phyloP scores from a whole-genome alignment of 2,329 filamentous ascomycete species.

The Penicillium sp. region DNA sequence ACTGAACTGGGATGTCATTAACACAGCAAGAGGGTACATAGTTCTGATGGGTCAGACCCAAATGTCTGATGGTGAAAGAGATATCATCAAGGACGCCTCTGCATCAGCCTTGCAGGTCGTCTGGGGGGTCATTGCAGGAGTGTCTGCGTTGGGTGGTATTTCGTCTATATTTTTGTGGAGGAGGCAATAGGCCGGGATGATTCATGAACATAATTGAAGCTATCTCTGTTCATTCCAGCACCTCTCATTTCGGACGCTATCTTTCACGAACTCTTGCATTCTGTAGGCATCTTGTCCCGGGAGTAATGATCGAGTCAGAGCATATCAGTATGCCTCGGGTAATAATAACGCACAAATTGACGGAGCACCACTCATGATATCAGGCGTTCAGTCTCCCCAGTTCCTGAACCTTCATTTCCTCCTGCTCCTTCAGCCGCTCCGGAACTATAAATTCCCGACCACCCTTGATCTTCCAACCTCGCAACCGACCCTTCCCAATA shows the following conservation, averaged over 20 bases:
- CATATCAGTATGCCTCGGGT: not conserved
- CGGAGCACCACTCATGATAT: not conserved
- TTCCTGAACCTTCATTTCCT: slow-evolving; percentile 33
- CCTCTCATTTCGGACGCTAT: not conserved
- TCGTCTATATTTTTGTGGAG: slow-evolving; percentile 22
- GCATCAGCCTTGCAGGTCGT: slow-evolving; percentile 23
- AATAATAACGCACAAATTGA: not conserved
- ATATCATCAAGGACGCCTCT: slow-evolving; percentile 15
- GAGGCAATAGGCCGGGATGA: not conserved
- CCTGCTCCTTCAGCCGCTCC: slow-evolving; percentile 46
- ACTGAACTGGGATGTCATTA: slow-evolving; percentile 10
- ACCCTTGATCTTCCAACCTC: slow-evolving; percentile 50
- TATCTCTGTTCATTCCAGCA: not conserved
- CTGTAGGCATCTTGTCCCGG: not conserved
- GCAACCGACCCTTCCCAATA: slow-evolving; percentile 47
- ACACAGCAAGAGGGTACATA: slow-evolving; percentile 12
- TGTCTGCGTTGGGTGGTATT: slow-evolving; percentile 26
- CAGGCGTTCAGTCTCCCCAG: slow-evolving; percentile 35
- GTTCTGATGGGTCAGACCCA: slow-evolving; percentile 16
- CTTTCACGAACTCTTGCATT: not conserved
- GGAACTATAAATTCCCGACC: slow-evolving; percentile 49
- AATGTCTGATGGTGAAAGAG: slow-evolving; percentile 12
- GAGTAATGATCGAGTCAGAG: not conserved
- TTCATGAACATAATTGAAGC: not conserved
- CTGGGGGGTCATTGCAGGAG: slow-evolving; percentile 29